Base-by-base conservation (phyloP, 441 rosid species). In the Flueggea neowawraea region DNA sequence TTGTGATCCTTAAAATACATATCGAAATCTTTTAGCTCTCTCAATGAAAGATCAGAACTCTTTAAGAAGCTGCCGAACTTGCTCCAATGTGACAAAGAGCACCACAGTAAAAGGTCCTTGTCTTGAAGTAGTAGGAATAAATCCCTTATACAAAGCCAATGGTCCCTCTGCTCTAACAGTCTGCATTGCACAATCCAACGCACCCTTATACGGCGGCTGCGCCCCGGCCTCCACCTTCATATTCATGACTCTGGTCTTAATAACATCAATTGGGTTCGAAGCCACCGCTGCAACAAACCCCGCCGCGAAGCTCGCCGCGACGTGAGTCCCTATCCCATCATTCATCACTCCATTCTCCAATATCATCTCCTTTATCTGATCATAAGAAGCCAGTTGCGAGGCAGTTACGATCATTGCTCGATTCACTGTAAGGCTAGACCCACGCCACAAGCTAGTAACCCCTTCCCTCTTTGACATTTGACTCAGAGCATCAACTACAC, bases 71-170 rank as follows among this genome's bases (percentile, higher is more conserved):
- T n/a, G n/a, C n/a, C n/a, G n/a, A n/a, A n/a, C n/a, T n/a, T n/a
- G n/a, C n/a, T n/a, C n/a, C n/a, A n/a, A n/a, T n/a, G n/a, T n/a
- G n/a, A n/a, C n/a, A n/a, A n/a, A n/a, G n/a, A n/a, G n/a, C n/a
- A n/a, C n/a, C n/a, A n/a, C n/a, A n/a, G 96, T 90, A 15, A 87
- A 90, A 36, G 96, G 91, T 0, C 92, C 96, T 64, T 90, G 95
- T 73, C 95, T 82, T 1, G 87, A 84, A 17, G 87, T 78, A 7
- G 95, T 90, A 9, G 97, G 95, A 5, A 85, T 66, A 68, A 90
- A 90, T 0, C 95, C 95, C 62, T 90, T 90, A 41, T 85, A 90
- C 1, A 90, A 81, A 0, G 95, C 87, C 90, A 72, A 64, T 0
- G 77, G 14, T 10, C 95, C 97, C 73, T 85, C 97, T 3, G 87